phyloP scores from a whole-genome alignment of 768 basidiomycete genomes.

The Hericium coralloides region DNA sequence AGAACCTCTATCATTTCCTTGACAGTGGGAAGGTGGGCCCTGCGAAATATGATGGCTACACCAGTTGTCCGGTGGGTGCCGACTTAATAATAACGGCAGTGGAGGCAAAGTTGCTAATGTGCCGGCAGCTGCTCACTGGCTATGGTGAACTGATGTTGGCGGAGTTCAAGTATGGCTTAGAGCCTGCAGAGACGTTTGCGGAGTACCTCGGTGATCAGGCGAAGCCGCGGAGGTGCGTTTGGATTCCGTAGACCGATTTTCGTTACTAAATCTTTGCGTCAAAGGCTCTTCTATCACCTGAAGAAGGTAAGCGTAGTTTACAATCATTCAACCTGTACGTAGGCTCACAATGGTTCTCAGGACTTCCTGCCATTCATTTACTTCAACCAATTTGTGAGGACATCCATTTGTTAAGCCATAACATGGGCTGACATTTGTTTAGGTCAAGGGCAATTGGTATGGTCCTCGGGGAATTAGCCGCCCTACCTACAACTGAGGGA shows the following conservation, averaged over 20 bases:
- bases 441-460: slow-evolving; percentile 24
- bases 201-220: slow-evolving; percentile 61
- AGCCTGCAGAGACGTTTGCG: slow-evolving; percentile 82
- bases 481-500: slow-evolving; percentile 8
- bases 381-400: slow-evolving; percentile 18
- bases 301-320: slow-evolving; percentile 22
- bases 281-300: slow-evolving; percentile 36
- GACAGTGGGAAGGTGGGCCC: slow-evolving; percentile 59
- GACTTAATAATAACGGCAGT: neutral
- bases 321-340: neutral
- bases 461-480: slow-evolving; percentile 18
- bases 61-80: slow-evolving; percentile 69
- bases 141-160: slow-evolving; percentile 80
- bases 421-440: neutral
- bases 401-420: neutral
- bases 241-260: neutral
- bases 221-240: slow-evolving; percentile 58
- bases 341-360: slow-evolving; percentile 5
- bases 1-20: slow-evolving; percentile 76
- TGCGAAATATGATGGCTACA: slow-evolving; percentile 83
- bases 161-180: slow-evolving; percentile 89
- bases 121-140: slow-evolving; percentile 59
- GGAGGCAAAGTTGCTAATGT: neutral
- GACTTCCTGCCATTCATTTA: slow-evolving; percentile 28
- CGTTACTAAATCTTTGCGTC: neutral